A percentile compares a stretch with the other conserved stretches of the same genome.
Conservation (phyloP, 371 early-diverging fungal species). For the Mortierella sp. region DNA sequence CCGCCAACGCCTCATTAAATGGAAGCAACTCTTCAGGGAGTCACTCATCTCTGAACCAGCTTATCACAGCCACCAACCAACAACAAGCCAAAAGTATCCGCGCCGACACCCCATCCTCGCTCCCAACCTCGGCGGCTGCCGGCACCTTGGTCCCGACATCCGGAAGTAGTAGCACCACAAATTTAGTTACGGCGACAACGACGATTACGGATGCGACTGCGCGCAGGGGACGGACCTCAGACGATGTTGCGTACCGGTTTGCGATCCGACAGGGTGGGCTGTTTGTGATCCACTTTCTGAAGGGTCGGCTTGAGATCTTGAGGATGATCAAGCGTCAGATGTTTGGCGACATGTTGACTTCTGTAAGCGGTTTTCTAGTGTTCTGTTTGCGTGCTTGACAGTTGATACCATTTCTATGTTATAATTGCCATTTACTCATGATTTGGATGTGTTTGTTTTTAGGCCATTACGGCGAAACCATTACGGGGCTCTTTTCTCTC, state of each 20-base stretch:
- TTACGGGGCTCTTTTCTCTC: slow-evolving; percentile 48
- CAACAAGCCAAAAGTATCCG: slow-evolving; percentile 34
- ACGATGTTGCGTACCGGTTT: slow-evolving; percentile 53
- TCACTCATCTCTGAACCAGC: slow-evolving; percentile 43
- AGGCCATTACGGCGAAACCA: slow-evolving; percentile 42
- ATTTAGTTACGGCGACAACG: neutral
- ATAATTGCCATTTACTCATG: neutral
- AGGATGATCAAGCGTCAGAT: slow-evolving; percentile 49
- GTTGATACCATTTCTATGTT: neutral
- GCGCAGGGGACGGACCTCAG: slow-evolving; percentile 26
- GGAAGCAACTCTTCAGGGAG: neutral
- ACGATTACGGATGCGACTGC: slow-evolving; percentile 26
- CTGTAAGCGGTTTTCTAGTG: slow-evolving; percentile 9
- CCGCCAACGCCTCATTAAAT: neutral
- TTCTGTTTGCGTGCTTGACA: neutral
- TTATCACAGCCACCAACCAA: slow-evolving; percentile 37
- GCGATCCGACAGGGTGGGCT: slow-evolving; percentile 48
- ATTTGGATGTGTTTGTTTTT: neutral
- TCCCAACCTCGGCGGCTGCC: slow-evolving; percentile 3
- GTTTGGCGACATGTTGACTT: slow-evolving; percentile 50
- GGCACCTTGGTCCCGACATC: slow-evolving; percentile 3
- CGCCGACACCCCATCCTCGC: slow-evolving; percentile 21
- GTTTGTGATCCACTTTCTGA: slow-evolving; percentile 53
- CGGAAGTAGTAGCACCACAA: neutral
- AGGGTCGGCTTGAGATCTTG: slow-evolving; percentile 54